These are phyloP conservation scores for Penicillium maclennaniae DNA, from an alignment of 495 filamentous ascomycete genomes.

Conservation along the genomic window DNA sequence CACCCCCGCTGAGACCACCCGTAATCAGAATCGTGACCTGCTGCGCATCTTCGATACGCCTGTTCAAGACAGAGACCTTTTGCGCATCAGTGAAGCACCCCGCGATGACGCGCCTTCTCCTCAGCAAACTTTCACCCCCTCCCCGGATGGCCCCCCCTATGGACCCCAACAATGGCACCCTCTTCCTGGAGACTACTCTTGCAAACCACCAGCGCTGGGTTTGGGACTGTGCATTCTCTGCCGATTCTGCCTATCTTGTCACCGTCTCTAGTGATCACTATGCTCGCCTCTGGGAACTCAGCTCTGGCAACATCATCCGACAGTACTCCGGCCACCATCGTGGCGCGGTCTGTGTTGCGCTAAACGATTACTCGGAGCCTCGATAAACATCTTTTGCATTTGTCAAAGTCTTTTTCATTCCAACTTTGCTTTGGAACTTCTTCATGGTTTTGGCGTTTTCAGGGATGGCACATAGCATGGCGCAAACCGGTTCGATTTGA, in stretches of 20 bases:
- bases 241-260: slow-evolving; percentile 94
- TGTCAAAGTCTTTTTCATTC: background rate
- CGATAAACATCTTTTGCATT: slow-evolving; percentile 25
- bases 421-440: slow-evolving; percentile 2
- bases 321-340: slow-evolving; percentile 98
- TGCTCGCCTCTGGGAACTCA: slow-evolving; percentile 92
- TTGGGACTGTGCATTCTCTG: slow-evolving; percentile 98
- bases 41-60: slow-evolving; percentile 26
- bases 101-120: slow-evolving; percentile 22
- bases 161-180: slow-evolving; percentile 44
- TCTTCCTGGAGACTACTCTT: slow-evolving; percentile 86
- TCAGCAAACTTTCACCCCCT: slow-evolving; percentile 36
- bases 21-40: slow-evolving; percentile 19
- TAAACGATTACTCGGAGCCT: slow-evolving; percentile 92
- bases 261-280: slow-evolving; percentile 98
- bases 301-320: slow-evolving; percentile 79
- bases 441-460: slow-evolving; percentile 1
- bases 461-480: slow-evolving; percentile 15
- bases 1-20: slow-evolving; percentile 12
- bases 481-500: slow-evolving; percentile 1
- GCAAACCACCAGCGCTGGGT: slow-evolving; percentile 98
- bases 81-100: slow-evolving; percentile 25
- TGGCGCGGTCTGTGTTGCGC: slow-evolving; percentile 89
- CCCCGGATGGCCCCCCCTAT: slow-evolving; percentile 46
- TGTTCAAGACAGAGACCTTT: slow-evolving; percentile 18